These are phyloP conservation scores for Prillingera fragicola DNA, from an alignment of 1,284 basidiomycete genomes.

Conservation along the genomic window DNA sequence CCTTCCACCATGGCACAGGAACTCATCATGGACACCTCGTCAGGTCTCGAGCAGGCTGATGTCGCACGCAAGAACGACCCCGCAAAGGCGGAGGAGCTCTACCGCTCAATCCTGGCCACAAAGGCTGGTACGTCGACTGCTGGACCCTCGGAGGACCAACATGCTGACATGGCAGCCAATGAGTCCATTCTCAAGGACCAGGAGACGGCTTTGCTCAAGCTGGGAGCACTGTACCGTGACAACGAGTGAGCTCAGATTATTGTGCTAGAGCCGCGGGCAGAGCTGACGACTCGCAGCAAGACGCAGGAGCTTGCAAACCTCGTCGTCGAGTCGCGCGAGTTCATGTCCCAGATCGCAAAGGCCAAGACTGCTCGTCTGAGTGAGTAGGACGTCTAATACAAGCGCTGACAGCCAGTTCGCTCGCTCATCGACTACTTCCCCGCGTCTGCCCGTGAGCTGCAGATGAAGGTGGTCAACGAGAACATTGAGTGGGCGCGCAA, in stretches of 20 bases:
- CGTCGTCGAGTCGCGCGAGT: constrained; percentile 76
- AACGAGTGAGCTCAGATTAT: constrained; percentile 57
- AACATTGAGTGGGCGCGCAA: constrained; percentile 89
- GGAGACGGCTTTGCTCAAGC: constrained; percentile 76
- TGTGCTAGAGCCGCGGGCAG: neutral
- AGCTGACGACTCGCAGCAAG: constrained; percentile 56
- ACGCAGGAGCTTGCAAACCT: constrained; percentile 78
- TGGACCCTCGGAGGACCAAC: neutral
- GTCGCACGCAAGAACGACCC: constrained; percentile 28
- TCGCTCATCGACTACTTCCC: constrained; percentile 87
- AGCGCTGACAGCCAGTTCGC: constrained; percentile 58
- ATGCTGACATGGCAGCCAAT: constrained; percentile 36
- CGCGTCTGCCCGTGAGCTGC: constrained; percentile 67
- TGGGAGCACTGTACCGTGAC: constrained; percentile 84
- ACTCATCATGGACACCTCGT: constrained; percentile 21
- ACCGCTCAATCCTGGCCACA: constrained; percentile 30
- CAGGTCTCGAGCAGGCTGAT: constrained; percentile 30
- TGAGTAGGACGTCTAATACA: constrained; percentile 48
- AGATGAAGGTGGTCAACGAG: constrained; percentile 79
- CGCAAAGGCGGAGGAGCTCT: constrained; percentile 36
- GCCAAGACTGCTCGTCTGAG: constrained; percentile 97
- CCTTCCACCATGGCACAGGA: too few relatives aligned
- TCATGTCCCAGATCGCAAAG: constrained; percentile 93
- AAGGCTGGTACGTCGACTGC: constrained; percentile 32
- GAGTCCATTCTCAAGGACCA: constrained; percentile 69